Percentiles rank a stretch among this genome's conserved stretches.
Evolutionary conservation across 1,139 yeast genomes (phyloP).

Genomic region (Yamadazyma dendronema): DNA sequence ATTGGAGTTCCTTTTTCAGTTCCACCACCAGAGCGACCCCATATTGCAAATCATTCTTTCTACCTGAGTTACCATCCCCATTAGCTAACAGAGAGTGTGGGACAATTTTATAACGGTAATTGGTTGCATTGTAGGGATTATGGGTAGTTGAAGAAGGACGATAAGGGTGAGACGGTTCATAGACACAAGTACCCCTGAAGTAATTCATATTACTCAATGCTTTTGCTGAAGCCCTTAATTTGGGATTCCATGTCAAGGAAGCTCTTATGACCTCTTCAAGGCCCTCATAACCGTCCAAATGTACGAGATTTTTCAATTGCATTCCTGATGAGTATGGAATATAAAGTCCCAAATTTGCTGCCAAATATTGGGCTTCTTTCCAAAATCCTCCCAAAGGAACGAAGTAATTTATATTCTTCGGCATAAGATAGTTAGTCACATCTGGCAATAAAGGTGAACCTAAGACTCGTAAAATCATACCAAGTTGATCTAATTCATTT

Average conservation of each 20-base stretch:
- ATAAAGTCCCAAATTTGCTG: slow-evolving; percentile 49
- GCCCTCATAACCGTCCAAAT: slow-evolving; percentile 29
- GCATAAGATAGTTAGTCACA: slow-evolving; percentile 2
- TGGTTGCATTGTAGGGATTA: background rate
- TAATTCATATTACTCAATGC: slow-evolving; percentile 49
- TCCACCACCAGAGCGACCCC: no score
- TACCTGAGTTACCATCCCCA: no score
- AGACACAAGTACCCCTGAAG: slow-evolving; percentile 40
- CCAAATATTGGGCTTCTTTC: slow-evolving; percentile 56
- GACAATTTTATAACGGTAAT: no score
- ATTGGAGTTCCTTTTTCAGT: no score
- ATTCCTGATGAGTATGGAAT: slow-evolving; percentile 46
- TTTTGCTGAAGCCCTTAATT: slow-evolving; percentile 47
- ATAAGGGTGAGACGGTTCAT: slow-evolving; percentile 6
- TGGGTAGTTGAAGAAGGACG: background rate
- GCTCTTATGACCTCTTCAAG: slow-evolving; percentile 53
- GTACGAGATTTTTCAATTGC: slow-evolving; percentile 25
- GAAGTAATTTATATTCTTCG: slow-evolving; percentile 15
- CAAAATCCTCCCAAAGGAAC: slow-evolving; percentile 65
- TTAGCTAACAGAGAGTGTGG: no score
- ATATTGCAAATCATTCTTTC: no score
- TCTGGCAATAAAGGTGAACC: slow-evolving; percentile 59
- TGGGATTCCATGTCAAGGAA: slow-evolving; percentile 69
- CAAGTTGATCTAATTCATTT: slow-evolving; percentile 74
- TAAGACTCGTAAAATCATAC: slow-evolving; percentile 60